Evolutionary conservation across 2,329 filamentous ascomycete species (phyloP).

Genomic region (Cladophialophora immunda): DNA sequence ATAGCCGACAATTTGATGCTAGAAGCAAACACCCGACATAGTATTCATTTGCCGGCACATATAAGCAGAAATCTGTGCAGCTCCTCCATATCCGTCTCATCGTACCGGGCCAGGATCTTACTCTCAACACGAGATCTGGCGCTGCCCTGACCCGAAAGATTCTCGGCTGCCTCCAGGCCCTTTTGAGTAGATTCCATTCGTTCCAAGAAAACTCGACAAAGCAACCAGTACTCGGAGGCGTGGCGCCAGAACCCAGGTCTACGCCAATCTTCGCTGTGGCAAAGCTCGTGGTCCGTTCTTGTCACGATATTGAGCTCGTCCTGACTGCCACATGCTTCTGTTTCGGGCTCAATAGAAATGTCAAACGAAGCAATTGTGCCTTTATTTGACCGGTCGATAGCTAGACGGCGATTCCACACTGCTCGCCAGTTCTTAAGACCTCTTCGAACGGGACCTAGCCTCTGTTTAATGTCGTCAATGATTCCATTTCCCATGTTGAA

Average conservation of each 20-base stretch:
- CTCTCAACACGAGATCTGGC: neutral
- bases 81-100: conserved; percentile 4
- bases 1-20: no score
- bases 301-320: neutral
- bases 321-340: neutral
- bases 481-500: conserved; percentile 10
- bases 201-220: conserved; percentile 40
- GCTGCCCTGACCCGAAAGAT: neutral
- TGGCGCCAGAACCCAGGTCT: conserved; percentile 43
- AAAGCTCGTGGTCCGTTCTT: neutral
- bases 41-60: neutral
- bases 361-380: conserved; percentile 30
- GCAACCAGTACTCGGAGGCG: conserved; percentile 44
- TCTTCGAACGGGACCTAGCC: conserved; percentile 35
- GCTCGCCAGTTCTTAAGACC: conserved; percentile 44
- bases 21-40: neutral
- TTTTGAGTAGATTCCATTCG: conserved; percentile 15
- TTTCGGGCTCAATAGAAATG: conserved; percentile 10
- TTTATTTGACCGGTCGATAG: conserved; percentile 34
- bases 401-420: conserved; percentile 41
- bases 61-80: conserved; percentile 2
- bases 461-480: neutral
- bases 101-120: neutral
- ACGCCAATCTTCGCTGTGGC: conserved; percentile 34
- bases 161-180: neutral